Evolutionary conservation across 345 rosid species (phyloP).

Genomic region (Aurinia saxatilis): DNA sequence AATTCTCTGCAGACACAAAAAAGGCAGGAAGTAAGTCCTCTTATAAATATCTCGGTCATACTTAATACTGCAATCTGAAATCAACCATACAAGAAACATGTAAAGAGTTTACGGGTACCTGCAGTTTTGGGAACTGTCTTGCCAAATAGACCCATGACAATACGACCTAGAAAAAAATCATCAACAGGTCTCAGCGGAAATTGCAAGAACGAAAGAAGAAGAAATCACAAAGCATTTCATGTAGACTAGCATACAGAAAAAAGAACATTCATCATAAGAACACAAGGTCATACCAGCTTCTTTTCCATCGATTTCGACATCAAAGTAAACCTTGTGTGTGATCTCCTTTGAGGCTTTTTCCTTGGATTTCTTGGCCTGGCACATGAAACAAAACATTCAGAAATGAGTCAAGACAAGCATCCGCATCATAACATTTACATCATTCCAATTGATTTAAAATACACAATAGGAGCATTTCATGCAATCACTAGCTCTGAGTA

Average conservation of each 20-base stretch:
- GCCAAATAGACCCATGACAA: constrained; percentile 86
- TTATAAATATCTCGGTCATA: not conserved
- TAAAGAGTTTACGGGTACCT: constrained; percentile 39
- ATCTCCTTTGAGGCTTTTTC: constrained; percentile 56
- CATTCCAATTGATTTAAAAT: too few species aligned
- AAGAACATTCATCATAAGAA: constrained; percentile 7
- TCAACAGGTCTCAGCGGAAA: not conserved
- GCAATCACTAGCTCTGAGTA: not conserved
- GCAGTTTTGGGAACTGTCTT: constrained; percentile 92
- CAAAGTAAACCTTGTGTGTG: constrained; percentile 88
- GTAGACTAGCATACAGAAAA: not conserved
- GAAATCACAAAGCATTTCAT: not conserved
- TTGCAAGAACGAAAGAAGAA: not conserved
- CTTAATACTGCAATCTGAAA: not conserved
- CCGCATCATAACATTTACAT: not conserved
- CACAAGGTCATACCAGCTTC: constrained; percentile 58
- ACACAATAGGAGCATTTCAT: not conserved
- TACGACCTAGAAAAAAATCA: constrained; percentile 47
- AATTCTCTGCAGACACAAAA: constrained; percentile 59
- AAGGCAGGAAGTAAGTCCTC: not conserved
- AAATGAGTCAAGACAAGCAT: not conserved
- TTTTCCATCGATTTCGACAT: constrained; percentile 88
- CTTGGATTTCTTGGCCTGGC: constrained; percentile 54
- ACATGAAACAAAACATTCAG: constrained; percentile 3
- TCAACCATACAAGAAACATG: not conserved